Conservation (phyloP, 2,329 filamentous ascomycete species). For the Colletotrichum gloeosporioides region DNA sequence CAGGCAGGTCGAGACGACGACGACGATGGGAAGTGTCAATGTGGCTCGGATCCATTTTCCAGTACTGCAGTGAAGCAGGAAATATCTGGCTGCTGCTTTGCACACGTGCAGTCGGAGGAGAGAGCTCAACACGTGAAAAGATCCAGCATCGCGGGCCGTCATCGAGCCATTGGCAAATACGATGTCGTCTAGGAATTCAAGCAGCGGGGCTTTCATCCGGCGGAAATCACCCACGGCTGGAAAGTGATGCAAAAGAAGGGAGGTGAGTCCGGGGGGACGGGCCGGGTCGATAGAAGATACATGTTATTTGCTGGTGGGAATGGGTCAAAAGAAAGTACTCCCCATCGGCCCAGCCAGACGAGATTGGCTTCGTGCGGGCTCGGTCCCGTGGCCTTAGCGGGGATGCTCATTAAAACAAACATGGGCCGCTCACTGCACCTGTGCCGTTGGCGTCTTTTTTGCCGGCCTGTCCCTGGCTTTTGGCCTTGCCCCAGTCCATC, state of each 20-base stretch:
- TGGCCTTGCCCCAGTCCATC: not conserved
- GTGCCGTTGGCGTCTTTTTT: not conserved
- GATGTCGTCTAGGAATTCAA: conserved; percentile 16
- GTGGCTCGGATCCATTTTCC: not conserved
- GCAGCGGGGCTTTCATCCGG: conserved; percentile 11
- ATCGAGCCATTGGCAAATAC: conserved; percentile 13
- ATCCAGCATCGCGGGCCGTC: not conserved
- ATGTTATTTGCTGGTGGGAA: not conserved
- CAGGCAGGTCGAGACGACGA: not conserved
- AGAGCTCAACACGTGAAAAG: not conserved
- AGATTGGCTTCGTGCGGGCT: conserved; percentile 13
- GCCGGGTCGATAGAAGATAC: not conserved
- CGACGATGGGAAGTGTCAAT: not conserved
- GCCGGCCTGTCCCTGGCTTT: conserved; percentile 9
- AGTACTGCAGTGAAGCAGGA: not conserved
- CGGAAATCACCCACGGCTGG: conserved; percentile 13
- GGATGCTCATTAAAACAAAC: conserved; percentile 19
- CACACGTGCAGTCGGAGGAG: not conserved
- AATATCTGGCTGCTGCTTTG: not conserved
- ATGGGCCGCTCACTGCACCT: not conserved
- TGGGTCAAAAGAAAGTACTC: not conserved
- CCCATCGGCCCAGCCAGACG: not conserved
- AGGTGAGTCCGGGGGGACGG: not conserved
- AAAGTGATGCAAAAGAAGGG: conserved; percentile 14
- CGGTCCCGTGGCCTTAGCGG: not conserved